Base-by-base conservation (phyloP, 441 rosid species). In the Populus trichocarpa region DNA sequence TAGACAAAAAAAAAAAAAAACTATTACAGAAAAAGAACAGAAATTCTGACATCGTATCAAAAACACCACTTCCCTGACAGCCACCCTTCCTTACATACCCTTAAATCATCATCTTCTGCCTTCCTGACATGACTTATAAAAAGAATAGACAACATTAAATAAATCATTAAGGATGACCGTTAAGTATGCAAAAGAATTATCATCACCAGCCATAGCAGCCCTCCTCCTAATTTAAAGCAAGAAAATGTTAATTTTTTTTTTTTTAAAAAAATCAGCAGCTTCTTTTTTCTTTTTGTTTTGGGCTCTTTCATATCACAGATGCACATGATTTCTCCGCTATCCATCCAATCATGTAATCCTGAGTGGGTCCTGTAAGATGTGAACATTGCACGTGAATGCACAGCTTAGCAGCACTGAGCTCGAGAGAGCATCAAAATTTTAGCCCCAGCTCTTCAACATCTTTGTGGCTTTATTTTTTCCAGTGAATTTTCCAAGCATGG, bases 361-460 rank as follows among this genome's bases (percentile, higher is more conserved):
- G 50, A 69, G 81, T 82, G 90, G 87, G 84, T 93, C 97, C 82
- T 67, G 40, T 67, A 59, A 72, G 75, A 84, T 7, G 82, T 53
- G 61, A 53, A 53, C 22, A 86, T 87, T 81, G 83, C 93, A 88
- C 89, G 93, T 89, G 93, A 86, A 80, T 78, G 73, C 86, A 87
- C 88, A 88, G 89, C 72, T 81, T 76, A 69, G 69, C 73, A 67
- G 70, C 83, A 25, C 25, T 25, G 25, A 78, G 78, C 23, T 16
- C 61, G n/a, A 53, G 61, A 79, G 63, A 61, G 67, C 78, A 57
- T 70, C 77, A 26, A 66, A 53, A 50, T 53, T 16, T 6, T 53
- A 53, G 61, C 61, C 22, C 1, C n/a, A 53, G 22, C 22, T 53
- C n/a, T 13, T 32, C 61, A 14, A 8, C 36, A 75, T n/a, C 20